Percentiles rank a stretch among this genome's conserved stretches.
These are phyloP conservation scores for Magnusiomyces magnusii DNA, from an alignment of 1,139 yeast genomes.

Conservation along the genomic window DNA sequence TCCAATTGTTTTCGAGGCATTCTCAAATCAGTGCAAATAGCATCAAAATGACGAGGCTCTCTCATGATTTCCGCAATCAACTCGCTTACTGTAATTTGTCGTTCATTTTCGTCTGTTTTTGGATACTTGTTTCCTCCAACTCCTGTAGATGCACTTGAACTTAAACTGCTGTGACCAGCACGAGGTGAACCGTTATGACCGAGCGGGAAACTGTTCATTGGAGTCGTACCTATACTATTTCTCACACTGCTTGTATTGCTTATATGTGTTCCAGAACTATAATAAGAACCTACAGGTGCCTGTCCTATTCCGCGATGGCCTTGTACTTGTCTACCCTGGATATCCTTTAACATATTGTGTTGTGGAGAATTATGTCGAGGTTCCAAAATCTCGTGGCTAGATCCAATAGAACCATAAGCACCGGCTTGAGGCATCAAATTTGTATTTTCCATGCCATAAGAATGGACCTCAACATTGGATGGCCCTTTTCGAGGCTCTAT, in stretches of 20 bases:
- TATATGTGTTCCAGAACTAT: neutral
- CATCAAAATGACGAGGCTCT: conserved; percentile 59
- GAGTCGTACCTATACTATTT: neutral
- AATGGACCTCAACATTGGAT: neutral
- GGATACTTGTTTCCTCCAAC: neutral
- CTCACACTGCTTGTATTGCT: conserved; percentile 3
- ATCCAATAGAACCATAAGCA: neutral
- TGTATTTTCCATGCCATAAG: neutral
- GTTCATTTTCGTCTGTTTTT: neutral
- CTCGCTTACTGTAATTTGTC: conserved; percentile 23
- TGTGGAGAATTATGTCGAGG: neutral
- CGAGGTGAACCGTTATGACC: neutral
- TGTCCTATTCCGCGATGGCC: neutral
- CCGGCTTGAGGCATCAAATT: neutral
- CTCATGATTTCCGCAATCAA: conserved; percentile 39
- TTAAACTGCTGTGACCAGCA: neutral
- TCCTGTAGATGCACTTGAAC: neutral
- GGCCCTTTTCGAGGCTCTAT: conserved; percentile 25
- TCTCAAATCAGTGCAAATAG: conserved; percentile 62
- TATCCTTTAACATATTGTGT: neutral
- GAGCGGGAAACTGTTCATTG: neutral
- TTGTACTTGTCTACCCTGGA: neutral
- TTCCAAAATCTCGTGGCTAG: neutral
- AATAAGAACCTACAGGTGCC: neutral
- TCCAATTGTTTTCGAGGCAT: conserved; percentile 48